A percentile compares a stretch with the other conserved stretches of the same genome.
Conservation (phyloP, 345 rosid genomes). For the Populus nigra region DNA sequence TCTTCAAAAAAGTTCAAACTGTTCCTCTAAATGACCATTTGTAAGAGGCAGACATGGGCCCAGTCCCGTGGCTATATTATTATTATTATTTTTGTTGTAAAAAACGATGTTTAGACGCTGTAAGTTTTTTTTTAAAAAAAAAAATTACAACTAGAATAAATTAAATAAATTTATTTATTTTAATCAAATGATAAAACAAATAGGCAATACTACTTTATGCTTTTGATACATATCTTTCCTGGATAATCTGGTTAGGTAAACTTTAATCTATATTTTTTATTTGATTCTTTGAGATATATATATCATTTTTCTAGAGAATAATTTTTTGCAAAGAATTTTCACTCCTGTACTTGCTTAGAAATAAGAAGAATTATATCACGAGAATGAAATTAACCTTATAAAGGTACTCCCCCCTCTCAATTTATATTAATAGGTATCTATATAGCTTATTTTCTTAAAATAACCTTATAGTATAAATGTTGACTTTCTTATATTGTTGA, state of each 20-base stretch:
- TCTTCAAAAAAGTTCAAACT: too few relatives aligned
- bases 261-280: not conserved
- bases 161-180: too few relatives aligned
- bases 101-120: too few relatives aligned
- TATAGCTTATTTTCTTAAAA: not conserved
- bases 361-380: slow-evolving; percentile 80
- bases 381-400: slow-evolving; percentile 69
- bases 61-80: too few relatives aligned
- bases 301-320: slow-evolving; percentile 85
- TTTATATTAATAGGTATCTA: not conserved
- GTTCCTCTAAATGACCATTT: too few relatives aligned
- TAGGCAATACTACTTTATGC: too few relatives aligned
- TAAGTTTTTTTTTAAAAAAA: too few relatives aligned
- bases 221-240: not conserved
- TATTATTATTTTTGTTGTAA: too few relatives aligned
- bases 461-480: not conserved
- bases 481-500: slow-evolving; percentile 21
- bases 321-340: slow-evolving; percentile 83
- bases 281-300: slow-evolving; percentile 39
- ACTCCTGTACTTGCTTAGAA: slow-evolving; percentile 85
- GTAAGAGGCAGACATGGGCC: too few relatives aligned
- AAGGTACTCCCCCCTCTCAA: slow-evolving; percentile 43
- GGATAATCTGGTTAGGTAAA: not conserved
- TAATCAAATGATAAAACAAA: too few relatives aligned
- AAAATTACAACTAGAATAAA: too few relatives aligned